A percentile compares a stretch with the other conserved stretches of the same genome.
Evolutionary conservation across 768 basidiomycete genomes (phyloP).

Genomic region (Leccinum truebloodii): DNA sequence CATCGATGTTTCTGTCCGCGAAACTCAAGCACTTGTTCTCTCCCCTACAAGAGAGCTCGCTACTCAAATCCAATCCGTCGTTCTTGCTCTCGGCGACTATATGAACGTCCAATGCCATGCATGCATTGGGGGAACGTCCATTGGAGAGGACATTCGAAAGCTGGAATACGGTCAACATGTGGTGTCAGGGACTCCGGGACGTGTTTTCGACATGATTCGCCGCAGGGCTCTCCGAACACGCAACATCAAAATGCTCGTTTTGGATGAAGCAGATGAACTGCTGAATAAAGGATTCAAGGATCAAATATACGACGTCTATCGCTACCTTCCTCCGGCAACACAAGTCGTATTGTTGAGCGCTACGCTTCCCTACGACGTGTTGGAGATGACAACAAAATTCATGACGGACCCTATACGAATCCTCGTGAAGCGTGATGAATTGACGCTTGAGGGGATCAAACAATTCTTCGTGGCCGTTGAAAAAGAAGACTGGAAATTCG

Average conservation of each 20-base stretch:
- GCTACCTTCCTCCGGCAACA: conserved; percentile 94
- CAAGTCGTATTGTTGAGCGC: conserved; percentile 97
- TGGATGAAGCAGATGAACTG: conserved; percentile 95
- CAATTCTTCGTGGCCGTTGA: conserved; percentile 99
- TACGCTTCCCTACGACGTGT: conserved; percentile 92
- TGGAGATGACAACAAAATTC: conserved; percentile 99
- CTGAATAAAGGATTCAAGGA: conserved; percentile 99
- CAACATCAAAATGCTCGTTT: conserved; percentile 96
- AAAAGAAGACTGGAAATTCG: conserved; percentile 99
- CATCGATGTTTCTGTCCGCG: conserved; percentile 92
- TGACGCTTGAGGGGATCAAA: conserved; percentile 95
- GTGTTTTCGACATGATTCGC: conserved; percentile 99
- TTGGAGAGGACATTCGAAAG: conserved; percentile 97
- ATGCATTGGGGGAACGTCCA: conserved; percentile 95
- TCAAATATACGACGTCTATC: conserved; percentile 98
- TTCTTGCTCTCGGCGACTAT: conserved; percentile 95
- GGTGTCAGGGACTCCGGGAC: conserved; percentile 95
- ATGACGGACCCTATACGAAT: conserved; percentile 99
- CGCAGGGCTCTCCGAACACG: conserved; percentile 89
- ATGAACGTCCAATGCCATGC: conserved; percentile 99
- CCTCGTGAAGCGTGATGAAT: conserved; percentile 98
- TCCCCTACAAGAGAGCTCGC: conserved; percentile 99
- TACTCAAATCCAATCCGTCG: conserved; percentile 97
- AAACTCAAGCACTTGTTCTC: conserved; percentile 94
- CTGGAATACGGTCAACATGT: conserved; percentile 97